phyloP scores from a whole-genome alignment of 768 basidiomycete species.

The Neoboletus subvelutipes region DNA sequence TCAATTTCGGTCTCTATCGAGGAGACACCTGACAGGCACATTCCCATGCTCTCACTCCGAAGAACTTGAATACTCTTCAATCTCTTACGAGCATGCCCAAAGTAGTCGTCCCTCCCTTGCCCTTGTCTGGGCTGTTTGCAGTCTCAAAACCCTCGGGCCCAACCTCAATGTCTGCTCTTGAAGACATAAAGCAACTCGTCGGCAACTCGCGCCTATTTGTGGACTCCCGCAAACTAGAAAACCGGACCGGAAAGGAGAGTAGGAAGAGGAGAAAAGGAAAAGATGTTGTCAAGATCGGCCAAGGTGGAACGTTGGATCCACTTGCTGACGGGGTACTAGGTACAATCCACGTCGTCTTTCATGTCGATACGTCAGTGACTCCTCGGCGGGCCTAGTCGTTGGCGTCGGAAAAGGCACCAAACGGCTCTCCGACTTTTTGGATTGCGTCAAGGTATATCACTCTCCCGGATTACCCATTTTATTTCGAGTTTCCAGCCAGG shows the following conservation, averaged over 20 bases:
- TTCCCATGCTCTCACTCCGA: not conserved
- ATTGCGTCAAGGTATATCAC: conserved; percentile 76
- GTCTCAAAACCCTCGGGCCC: conserved; percentile 90
- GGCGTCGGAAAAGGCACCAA: conserved; percentile 92
- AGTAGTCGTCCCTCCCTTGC: conserved; percentile 48
- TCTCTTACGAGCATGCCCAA: conserved; percentile 61
- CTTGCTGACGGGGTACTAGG: conserved; percentile 94
- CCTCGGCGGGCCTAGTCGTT: conserved; percentile 54
- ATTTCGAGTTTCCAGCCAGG: conserved; percentile 18
- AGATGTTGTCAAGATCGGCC: conserved; percentile 76
- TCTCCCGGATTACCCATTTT: not conserved
- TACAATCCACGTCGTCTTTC: conserved; percentile 34
- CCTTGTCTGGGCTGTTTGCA: conserved; percentile 82
- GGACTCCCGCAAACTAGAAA: conserved; percentile 54
- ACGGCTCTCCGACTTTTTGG: conserved; percentile 75
- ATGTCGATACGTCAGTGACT: conserved; percentile 3
- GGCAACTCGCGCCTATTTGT: conserved; percentile 75
- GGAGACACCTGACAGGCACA: not conserved
- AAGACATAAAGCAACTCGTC: conserved; percentile 80
- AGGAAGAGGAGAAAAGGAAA: conserved; percentile 36
- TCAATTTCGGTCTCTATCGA: not conserved
- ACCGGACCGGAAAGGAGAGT: conserved; percentile 46
- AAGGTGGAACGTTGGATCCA: conserved; percentile 95
- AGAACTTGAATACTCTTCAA: not conserved
- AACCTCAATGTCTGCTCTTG: conserved; percentile 88